A percentile compares a stretch with the other conserved stretches of the same genome.
These are phyloP conservation scores for Ceratobasidium sp. DNA, from an alignment of 1,284 basidiomycete genomes.

Conservation along the genomic window DNA sequence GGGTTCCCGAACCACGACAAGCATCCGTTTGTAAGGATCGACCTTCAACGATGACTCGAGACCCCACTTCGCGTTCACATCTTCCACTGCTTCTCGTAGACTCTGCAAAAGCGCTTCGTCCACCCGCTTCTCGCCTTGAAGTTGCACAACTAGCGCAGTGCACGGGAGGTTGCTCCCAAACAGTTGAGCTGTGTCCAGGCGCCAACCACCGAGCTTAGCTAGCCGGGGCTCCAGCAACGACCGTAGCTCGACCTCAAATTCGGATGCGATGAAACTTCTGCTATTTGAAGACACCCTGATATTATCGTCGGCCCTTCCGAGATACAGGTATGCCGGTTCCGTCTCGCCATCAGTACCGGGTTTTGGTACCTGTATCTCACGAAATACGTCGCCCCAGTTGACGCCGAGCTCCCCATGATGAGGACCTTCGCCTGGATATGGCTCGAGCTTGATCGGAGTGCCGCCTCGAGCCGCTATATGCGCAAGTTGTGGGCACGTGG, in stretches of 20 bases:
- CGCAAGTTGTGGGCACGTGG: not conserved
- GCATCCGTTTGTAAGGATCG: constrained; percentile 2
- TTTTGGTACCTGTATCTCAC: not conserved
- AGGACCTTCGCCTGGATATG: not conserved
- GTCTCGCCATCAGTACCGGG: not conserved
- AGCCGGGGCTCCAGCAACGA: not conserved
- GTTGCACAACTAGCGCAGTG: constrained; percentile 7
- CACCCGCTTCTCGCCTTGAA: not conserved
- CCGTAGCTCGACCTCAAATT: not conserved
- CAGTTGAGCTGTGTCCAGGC: not conserved
- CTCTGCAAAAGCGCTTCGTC: not conserved
- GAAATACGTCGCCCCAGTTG: constrained; percentile 6
- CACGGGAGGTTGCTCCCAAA: not conserved
- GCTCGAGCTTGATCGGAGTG: constrained; percentile 1
- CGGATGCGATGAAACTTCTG: not conserved
- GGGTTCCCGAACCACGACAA: not conserved
- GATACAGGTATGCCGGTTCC: not conserved
- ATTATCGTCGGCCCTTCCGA: constrained; percentile 1
- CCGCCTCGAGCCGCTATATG: not conserved
- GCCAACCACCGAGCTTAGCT: not conserved
- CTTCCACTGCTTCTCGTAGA: not conserved
- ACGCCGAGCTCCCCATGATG: constrained; percentile 11
- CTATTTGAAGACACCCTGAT: not conserved
- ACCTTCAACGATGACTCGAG: not conserved
- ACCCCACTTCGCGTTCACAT: not conserved